phyloP scores from a whole-genome alignment of 1,139 yeast species.

The Pichia sp. region DNA sequence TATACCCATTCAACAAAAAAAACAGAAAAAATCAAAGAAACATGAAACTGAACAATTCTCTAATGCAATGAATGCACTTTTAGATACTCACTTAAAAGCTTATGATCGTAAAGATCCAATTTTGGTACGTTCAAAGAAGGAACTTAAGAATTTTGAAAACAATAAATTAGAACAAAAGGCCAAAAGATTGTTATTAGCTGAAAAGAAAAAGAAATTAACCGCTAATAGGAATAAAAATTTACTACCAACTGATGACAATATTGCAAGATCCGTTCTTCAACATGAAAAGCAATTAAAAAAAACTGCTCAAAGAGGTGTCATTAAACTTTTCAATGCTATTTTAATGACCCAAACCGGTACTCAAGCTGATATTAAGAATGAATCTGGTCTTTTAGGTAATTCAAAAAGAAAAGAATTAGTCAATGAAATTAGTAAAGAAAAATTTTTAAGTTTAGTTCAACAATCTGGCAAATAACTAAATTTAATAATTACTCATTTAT shows the following conservation, averaged over 20 bases:
- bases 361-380: conserved; percentile 32
- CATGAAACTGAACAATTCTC: conserved; percentile 54
- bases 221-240: conserved; percentile 62
- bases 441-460: conserved; percentile 81
- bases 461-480: conserved; percentile 56
- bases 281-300: conserved; percentile 71
- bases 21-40: conserved; percentile 49
- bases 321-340: conserved; percentile 84
- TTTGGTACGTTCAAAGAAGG: conserved; percentile 68
- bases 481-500: too few relatives aligned
- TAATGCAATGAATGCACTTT: conserved; percentile 74
- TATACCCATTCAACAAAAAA: conserved; percentile 33
- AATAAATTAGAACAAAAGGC: conserved; percentile 85
- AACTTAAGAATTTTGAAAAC: conserved; percentile 66
- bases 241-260: conserved; percentile 46
- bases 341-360: conserved; percentile 69
- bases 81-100: conserved; percentile 82
- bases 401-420: conserved; percentile 51
- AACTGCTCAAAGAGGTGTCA: conserved; percentile 91
- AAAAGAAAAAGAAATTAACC: conserved; percentile 63
- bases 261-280: conserved; percentile 54
- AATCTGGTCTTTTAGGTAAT: conserved; percentile 28
- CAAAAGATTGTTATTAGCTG: conserved; percentile 61
- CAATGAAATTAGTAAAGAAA: conserved; percentile 82
- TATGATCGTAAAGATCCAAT: conserved; percentile 87